Conservation (phyloP, 345 rosid species). For the Pistacia atlantica region DNA sequence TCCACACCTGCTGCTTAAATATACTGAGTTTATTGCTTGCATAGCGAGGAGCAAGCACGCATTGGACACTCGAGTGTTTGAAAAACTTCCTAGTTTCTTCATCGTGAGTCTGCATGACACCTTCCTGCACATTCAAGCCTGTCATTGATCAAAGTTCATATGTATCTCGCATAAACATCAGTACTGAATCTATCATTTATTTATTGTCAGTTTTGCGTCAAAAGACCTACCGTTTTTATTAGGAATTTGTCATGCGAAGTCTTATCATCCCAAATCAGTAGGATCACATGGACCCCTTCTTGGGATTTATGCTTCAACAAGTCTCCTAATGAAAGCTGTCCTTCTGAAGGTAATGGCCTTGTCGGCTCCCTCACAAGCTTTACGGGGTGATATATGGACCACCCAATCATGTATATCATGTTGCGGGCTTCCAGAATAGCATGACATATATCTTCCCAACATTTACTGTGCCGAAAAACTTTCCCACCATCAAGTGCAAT, state of each 20-base stretch:
- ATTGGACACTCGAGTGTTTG: constrained; percentile 55
- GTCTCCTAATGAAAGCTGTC: constrained; percentile 64
- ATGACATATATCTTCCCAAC: constrained; percentile 81
- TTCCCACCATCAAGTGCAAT: constrained; percentile 60
- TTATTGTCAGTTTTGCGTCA: not conserved
- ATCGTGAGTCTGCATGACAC: constrained; percentile 82
- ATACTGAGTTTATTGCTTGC: constrained; percentile 73
- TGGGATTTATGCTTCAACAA: constrained; percentile 65
- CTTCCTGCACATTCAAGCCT: constrained; percentile 45
- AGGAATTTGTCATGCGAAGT: constrained; percentile 69
- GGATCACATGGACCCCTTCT: constrained; percentile 67
- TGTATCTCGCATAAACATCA: not conserved
- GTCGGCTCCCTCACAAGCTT: constrained; percentile 70
- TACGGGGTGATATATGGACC: constrained; percentile 63
- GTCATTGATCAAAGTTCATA: constrained; percentile 14
- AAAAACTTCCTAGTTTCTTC: constrained; percentile 72
- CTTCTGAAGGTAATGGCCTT: constrained; percentile 51
- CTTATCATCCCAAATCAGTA: constrained; percentile 77
- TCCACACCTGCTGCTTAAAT: constrained; percentile 68
- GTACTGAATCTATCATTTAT: not conserved
- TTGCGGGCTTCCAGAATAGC: constrained; percentile 68
- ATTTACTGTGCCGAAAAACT: constrained; percentile 48
- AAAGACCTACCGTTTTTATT: constrained; percentile 51
- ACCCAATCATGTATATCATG: constrained; percentile 60
- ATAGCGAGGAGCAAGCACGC: constrained; percentile 74